Evolutionary conservation across 768 basidiomycete species (phyloP).

Genomic region (Amanita molliuscula): DNA sequence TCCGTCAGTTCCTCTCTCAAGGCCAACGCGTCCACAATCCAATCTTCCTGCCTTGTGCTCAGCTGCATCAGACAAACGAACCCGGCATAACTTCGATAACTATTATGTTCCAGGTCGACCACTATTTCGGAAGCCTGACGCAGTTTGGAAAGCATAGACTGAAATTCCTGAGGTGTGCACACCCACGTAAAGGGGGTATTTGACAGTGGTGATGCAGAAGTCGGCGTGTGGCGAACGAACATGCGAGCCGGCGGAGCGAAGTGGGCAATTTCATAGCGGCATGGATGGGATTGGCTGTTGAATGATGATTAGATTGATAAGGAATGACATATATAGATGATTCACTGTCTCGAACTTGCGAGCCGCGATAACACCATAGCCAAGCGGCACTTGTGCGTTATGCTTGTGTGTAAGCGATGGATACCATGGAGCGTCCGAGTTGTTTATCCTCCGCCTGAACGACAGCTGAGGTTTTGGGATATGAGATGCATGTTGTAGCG

Average conservation of each 20-base stretch:
- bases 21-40: slow-evolving; percentile 73
- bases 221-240: slow-evolving; percentile 41
- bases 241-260: slow-evolving; percentile 50
- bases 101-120: slow-evolving; percentile 92
- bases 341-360: slow-evolving; percentile 14
- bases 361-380: slow-evolving; percentile 39
- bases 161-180: slow-evolving; percentile 42
- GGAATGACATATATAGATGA: slow-evolving; percentile 20
- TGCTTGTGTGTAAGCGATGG: slow-evolving; percentile 69
- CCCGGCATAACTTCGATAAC: slow-evolving; percentile 72
- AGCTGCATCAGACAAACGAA: slow-evolving; percentile 93
- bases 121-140: slow-evolving; percentile 68
- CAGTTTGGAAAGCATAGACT: slow-evolving; percentile 59
- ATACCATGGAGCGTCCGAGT: slow-evolving; percentile 52
- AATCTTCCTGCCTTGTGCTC: slow-evolving; percentile 77
- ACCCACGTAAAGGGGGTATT: slow-evolving; percentile 67
- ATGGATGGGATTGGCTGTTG: slow-evolving; percentile 53
- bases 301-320: slow-evolving; percentile 1
- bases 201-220: slow-evolving; percentile 48
- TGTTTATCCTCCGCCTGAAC: slow-evolving; percentile 55
- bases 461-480: slow-evolving; percentile 73
- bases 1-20: slow-evolving; percentile 66
- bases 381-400: slow-evolving; percentile 78
- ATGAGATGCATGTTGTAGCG: slow-evolving; percentile 64
- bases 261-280: slow-evolving; percentile 76